Conservation (phyloP, 164 flowering plant species). For the Nelumbo lutea region DNA sequence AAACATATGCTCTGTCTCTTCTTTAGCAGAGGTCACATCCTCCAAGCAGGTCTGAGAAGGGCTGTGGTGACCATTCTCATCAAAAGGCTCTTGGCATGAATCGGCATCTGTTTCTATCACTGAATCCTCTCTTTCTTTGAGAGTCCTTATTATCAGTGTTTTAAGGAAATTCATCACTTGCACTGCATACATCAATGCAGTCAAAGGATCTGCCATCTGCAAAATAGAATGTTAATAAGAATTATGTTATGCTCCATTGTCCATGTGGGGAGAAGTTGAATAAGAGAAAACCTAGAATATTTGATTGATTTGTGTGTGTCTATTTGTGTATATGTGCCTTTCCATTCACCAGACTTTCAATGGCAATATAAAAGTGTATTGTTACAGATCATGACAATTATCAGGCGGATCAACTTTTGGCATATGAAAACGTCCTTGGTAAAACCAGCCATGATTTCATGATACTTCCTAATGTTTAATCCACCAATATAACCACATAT, state of each 20-base stretch:
- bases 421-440: too few species aligned
- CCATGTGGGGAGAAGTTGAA: too few species aligned
- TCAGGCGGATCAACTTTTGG: too few species aligned
- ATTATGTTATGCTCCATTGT: not conserved
- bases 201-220: conserved; percentile 90
- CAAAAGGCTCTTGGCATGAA: conserved; percentile 42
- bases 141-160: conserved; percentile 47
- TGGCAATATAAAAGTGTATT: too few species aligned
- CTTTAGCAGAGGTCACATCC: conserved; percentile 20
- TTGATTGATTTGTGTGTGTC: too few species aligned
- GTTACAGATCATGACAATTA: too few species aligned
- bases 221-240: not conserved
- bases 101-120: conserved; percentile 31
- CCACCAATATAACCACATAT: too few species aligned
- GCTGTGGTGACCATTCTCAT: conserved; percentile 48
- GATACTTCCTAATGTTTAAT: too few species aligned
- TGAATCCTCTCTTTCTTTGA: conserved; percentile 56
- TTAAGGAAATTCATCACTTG: too few species aligned
- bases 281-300: too few species aligned
- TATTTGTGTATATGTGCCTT: too few species aligned
- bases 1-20: conserved; percentile 29
- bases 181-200: conserved; percentile 49
- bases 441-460: too few species aligned
- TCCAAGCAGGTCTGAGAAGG: conserved; percentile 33
- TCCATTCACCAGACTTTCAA: not conserved